Evolutionary conservation across 2,329 filamentous ascomycete species (phyloP).

Genomic region (Lecanicillium sp.): DNA sequence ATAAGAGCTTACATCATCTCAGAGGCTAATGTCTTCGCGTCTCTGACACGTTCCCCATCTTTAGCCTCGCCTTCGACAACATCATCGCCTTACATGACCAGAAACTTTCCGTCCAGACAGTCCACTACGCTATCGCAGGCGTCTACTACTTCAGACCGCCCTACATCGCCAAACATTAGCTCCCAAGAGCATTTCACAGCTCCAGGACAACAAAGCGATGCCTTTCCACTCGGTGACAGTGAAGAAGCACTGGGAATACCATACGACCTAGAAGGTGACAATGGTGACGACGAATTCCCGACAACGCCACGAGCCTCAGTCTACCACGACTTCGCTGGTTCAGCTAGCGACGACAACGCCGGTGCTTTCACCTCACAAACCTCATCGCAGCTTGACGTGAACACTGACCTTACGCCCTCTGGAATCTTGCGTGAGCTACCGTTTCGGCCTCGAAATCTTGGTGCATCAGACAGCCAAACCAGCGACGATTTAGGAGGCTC

Average conservation of each 20-base stretch:
- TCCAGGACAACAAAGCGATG: constrained; percentile 14
- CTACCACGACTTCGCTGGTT: constrained; percentile 26
- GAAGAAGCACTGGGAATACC: constrained; percentile 50
- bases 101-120: constrained; percentile 25
- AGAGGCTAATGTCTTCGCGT: constrained; percentile 57
- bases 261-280: constrained; percentile 37
- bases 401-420: background rate
- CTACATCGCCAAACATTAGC: constrained; percentile 5
- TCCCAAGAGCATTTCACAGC: constrained; percentile 16
- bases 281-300: constrained; percentile 27
- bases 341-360: constrained; percentile 12
- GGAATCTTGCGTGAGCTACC: constrained; percentile 10
- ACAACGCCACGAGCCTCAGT: constrained; percentile 48
- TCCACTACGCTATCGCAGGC: constrained; percentile 19
- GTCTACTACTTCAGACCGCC: background rate
- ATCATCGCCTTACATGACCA: constrained; percentile 44
- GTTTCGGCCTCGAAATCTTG: constrained; percentile 11
- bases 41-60: constrained; percentile 48
- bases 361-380: background rate
- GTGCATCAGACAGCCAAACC: constrained; percentile 4
- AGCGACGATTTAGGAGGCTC: background rate
- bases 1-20: constrained; percentile 59
- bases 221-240: constrained; percentile 34
- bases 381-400: no score
- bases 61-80: constrained; percentile 31